These are phyloP conservation scores for Salisapilia sapeloensis DNA, from an alignment of 352 stramenopile species.

Conservation along the genomic window DNA sequence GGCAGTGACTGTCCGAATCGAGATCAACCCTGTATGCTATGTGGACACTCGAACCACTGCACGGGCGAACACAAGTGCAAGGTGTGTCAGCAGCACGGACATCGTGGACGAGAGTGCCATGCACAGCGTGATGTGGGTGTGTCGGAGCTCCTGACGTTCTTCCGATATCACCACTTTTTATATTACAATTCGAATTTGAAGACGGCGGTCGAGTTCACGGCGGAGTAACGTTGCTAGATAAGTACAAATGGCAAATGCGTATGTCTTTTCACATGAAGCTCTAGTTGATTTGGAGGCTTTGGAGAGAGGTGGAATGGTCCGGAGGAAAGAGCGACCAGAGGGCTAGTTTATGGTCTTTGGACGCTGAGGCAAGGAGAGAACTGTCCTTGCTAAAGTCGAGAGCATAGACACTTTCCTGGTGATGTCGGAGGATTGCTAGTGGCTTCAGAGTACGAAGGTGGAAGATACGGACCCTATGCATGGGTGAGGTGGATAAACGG, in stretches of 20 bases:
- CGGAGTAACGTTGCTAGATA: too few species aligned
- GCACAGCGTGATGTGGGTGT: conserved; percentile 62
- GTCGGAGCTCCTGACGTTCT: conserved; percentile 68
- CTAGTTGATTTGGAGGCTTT: too few species aligned
- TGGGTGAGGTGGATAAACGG: background rate
- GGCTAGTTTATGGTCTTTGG: conserved; percentile 64
- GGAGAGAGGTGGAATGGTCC: conserved; percentile 5
- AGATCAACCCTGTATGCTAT: conserved; percentile 44
- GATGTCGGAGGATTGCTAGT: conserved; percentile 65
- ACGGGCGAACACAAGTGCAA: conserved; percentile 69
- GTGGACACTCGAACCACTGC: conserved; percentile 52
- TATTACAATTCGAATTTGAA: conserved; percentile 83
- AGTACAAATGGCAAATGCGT: too few species aligned
- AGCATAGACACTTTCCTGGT: conserved; percentile 54
- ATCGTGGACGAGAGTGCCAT: conserved; percentile 71
- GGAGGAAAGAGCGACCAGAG: conserved; percentile 66
- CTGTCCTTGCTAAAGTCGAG: conserved; percentile 52
- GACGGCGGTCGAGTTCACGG: conserved; percentile 71
- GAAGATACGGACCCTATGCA: conserved; percentile 38
- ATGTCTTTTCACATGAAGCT: too few species aligned
- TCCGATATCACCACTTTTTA: conserved; percentile 75
- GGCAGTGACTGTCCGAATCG: conserved; percentile 55
- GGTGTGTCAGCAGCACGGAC: conserved; percentile 68
- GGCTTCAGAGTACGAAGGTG: conserved; percentile 54
- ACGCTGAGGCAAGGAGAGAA: conserved; percentile 39